Evolutionary conservation across 2,329 filamentous ascomycete genomes (phyloP).

Genomic region (Aspergillus pseudoterreus): DNA sequence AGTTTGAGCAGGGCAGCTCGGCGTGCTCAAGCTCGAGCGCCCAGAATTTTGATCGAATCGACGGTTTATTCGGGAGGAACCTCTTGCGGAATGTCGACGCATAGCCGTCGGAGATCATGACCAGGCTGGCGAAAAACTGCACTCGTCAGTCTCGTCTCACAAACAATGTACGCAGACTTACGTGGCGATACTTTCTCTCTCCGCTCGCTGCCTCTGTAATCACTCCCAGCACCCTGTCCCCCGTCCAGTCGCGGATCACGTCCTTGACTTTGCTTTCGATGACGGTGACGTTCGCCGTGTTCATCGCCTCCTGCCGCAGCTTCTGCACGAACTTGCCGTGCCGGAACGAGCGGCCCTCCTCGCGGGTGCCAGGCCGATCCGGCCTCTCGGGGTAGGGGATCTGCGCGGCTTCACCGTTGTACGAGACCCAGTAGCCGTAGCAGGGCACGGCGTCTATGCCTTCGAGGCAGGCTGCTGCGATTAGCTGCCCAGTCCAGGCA

Average conservation of each 20-base stretch:
- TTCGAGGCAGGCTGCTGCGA: background rate
- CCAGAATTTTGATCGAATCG: background rate
- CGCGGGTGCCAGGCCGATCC: background rate
- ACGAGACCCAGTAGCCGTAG: background rate
- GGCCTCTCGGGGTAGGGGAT: background rate
- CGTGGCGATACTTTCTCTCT: background rate
- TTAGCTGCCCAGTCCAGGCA: background rate
- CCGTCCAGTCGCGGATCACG: background rate
- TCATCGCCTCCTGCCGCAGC: slow-evolving; percentile 66
- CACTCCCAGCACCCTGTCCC: background rate
- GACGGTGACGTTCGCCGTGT: slow-evolving; percentile 20
- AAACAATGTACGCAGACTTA: background rate
- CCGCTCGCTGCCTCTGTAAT: background rate
- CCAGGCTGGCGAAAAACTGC: background rate
- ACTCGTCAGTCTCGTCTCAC: background rate
- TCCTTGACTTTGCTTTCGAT: background rate
- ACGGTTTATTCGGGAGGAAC: background rate
- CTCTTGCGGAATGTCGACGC: background rate
- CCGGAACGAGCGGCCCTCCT: slow-evolving; percentile 68
- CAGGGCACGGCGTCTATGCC: background rate
- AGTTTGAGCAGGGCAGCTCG: background rate
- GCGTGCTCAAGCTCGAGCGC: background rate
- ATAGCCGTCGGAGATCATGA: background rate
- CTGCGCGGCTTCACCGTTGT: background rate
- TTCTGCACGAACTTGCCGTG: slow-evolving; percentile 87